Evolutionary conservation across 2,329 filamentous ascomycete genomes (phyloP), one percentile per base, ranked within the genome.

Genomic region (Claviceps maximensis): DNA sequence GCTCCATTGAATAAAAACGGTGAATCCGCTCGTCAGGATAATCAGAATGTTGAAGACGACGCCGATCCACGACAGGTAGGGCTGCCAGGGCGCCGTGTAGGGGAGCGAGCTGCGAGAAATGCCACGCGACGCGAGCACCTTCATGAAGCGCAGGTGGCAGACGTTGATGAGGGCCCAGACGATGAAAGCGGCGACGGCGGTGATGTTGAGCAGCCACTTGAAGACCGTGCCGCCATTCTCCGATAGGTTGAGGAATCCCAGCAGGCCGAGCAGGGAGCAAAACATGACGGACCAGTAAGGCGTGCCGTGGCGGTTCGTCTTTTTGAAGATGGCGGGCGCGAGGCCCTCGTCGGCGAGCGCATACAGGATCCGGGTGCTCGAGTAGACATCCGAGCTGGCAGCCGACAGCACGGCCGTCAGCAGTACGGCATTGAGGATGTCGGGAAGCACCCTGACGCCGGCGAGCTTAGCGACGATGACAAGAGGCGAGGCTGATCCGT

Each of bases 351-450:
- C 71, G 36, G 83, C 82, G 13, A 88, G 73, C 10, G 79, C 81
- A 57, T 87, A 74, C 38, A 88, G 73, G 42, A 85, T 82, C 25
- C 84, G 81, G 54, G 79, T 83, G 55, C 80, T 82, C 44, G 83
- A 85, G 70, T 87, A 88, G 55, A 89, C 76, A 68, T 87, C 87
- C 15, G 84, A 86, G 69, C 86, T 88, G 55, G 84, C 87, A 6
- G 87, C 86, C 0, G 85, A 87, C 59, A 89, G 80, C 8, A 89
- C 87, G 3, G 86, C 86, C 0, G 86, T 87, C 23, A 91, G 73
- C 10, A 91, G 78, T 8, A 89, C 82, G 17, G 81, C 86, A 66
- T 91, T 91, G 73, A 91, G 82, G 63, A 90, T 82, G 59, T 79
- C 72, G 6, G 81, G 78, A 4, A 88, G 76, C 3, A 79, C 76